Evolutionary conservation across 2,329 filamentous ascomycete genomes (phyloP).

Genomic region (Elsinoe necatrix): DNA sequence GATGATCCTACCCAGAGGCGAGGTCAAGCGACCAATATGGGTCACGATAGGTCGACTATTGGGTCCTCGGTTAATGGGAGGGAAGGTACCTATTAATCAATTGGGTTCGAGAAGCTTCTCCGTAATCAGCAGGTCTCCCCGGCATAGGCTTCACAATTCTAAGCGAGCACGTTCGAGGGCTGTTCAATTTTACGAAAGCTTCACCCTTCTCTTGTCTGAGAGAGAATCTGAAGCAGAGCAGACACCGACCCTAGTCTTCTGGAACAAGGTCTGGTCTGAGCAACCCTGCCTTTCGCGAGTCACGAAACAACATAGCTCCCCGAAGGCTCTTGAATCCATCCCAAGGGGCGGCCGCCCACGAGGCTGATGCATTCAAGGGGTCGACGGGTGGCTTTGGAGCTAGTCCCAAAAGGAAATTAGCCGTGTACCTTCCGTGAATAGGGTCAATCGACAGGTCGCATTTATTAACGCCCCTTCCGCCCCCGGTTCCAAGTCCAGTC

Average conservation of each 20-base stretch:
- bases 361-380: constrained; percentile 15
- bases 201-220: background rate
- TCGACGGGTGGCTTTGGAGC: constrained; percentile 6
- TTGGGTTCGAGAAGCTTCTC: constrained; percentile 7
- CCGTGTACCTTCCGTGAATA: constrained; percentile 13
- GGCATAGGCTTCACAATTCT: constrained; percentile 2
- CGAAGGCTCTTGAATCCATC: constrained; percentile 4
- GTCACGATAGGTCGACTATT: background rate
- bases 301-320: constrained; percentile 3
- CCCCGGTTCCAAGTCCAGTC: constrained; percentile 14
- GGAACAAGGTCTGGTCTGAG: constrained; percentile 6
- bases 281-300: constrained; percentile 8
- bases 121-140: constrained; percentile 6
- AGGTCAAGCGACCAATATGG: constrained; percentile 11
- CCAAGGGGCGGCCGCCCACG: constrained; percentile 11
- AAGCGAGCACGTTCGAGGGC: constrained; percentile 8
- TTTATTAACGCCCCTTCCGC: constrained; percentile 14
- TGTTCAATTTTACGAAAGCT: background rate
- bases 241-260: background rate
- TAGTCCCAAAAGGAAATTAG: constrained; percentile 8
- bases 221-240: background rate
- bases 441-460: constrained; percentile 13
- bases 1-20: constrained; percentile 6
- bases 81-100: constrained; percentile 9
- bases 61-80: constrained; percentile 3